These are phyloP conservation scores for Trichosporon inkin DNA, from an alignment of 1,284 basidiomycete genomes.

Conservation along the genomic window DNA sequence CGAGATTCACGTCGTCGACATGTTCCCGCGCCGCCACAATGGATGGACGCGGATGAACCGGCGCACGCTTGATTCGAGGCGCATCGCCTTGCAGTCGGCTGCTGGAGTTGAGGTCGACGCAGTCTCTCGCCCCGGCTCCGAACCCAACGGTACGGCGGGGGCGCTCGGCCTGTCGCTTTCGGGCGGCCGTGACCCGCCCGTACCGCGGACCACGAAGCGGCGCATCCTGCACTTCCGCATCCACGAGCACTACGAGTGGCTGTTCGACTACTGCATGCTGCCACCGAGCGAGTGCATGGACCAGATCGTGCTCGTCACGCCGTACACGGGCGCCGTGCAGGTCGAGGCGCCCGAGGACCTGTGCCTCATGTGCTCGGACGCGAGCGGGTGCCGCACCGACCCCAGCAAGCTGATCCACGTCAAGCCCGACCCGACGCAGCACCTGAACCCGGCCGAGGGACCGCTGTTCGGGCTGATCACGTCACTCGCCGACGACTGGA, in stretches of 20 bases:
- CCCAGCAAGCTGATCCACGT: not conserved
- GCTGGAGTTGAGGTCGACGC: not conserved
- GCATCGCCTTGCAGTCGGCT: not conserved
- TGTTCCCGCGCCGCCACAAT: not conserved
- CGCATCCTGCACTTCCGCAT: not conserved
- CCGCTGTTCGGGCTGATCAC: not conserved
- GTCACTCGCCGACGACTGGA: not conserved
- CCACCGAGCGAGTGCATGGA: not conserved
- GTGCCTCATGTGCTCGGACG: not conserved
- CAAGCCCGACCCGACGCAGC: not conserved
- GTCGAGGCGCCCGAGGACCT: not conserved
- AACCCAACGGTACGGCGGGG: too few species aligned
- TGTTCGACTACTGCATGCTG: conserved; percentile 8
- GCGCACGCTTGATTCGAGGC: not conserved
- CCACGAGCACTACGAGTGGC: not conserved
- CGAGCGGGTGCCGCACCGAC: conserved; percentile 3
- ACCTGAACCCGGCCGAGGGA: not conserved
- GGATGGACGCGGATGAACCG: conserved; percentile 4
- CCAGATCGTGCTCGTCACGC: not conserved
- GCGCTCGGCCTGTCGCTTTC: too few species aligned
- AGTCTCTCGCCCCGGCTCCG: not conserved
- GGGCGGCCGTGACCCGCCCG: too few species aligned
- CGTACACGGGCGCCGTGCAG: not conserved
- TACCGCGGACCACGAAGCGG: not conserved
- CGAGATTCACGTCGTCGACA: not conserved